These are phyloP conservation scores for Wickerhamiella sorbophila DNA, from an alignment of 805 yeast species.

Conservation along the genomic window DNA sequence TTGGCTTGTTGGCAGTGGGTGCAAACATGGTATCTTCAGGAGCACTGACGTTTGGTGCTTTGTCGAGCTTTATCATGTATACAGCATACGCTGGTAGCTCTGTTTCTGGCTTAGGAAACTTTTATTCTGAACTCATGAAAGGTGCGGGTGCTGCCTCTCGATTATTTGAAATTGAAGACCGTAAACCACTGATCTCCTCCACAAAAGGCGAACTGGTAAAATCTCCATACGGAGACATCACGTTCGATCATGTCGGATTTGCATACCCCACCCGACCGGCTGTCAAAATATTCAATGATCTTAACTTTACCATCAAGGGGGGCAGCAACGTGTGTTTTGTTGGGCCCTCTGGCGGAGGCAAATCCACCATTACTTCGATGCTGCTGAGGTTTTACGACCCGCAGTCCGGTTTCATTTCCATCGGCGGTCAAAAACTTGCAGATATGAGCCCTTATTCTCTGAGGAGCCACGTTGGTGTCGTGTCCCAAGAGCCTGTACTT, in stretches of 20 bases:
- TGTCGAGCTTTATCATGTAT: conserved; percentile 88
- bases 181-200: conserved; percentile 58
- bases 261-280: conserved; percentile 76
- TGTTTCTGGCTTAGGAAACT: conserved; percentile 77
- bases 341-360: conserved; percentile 96
- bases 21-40: conserved; percentile 70
- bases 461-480: conserved; percentile 70
- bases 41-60: conserved; percentile 68
- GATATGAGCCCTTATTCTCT: conserved; percentile 57
- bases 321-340: conserved; percentile 90
- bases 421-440: conserved; percentile 51
- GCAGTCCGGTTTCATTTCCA: conserved; percentile 40
- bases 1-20: conserved; percentile 69
- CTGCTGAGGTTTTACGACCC: conserved; percentile 79
- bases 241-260: conserved; percentile 50
- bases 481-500: conserved; percentile 82
- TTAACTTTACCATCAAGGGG: conserved; percentile 47
- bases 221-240: conserved; percentile 31
- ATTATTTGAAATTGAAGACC: conserved; percentile 71
- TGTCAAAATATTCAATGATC: conserved; percentile 44
- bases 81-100: conserved; percentile 91
- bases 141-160: conserved; percentile 94
- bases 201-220: conserved; percentile 41
- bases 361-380: conserved; percentile 72
- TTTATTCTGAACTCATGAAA: conserved; percentile 89